These are phyloP conservation scores for Xylaria venustula DNA, from an alignment of 495 filamentous ascomycete species.

Conservation along the genomic window DNA sequence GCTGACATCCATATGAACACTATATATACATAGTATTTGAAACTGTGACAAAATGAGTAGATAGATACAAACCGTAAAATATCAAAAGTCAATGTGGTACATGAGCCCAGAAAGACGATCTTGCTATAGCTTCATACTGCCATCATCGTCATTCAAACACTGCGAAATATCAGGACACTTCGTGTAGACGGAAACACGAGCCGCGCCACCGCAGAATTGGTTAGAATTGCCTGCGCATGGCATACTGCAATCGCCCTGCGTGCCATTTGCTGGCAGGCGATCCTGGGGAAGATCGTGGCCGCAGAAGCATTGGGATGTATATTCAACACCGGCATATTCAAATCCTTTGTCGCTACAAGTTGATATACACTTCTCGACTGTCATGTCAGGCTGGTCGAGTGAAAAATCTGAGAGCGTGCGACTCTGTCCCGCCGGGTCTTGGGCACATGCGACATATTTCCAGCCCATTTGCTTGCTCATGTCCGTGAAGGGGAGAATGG, in stretches of 20 bases:
- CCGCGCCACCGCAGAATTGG: conserved; percentile 29
- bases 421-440: conserved; percentile 37
- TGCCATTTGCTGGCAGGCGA: conserved; percentile 6
- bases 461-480: conserved; percentile 35
- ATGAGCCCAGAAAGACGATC: too few relatives aligned
- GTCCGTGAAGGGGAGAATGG: conserved; percentile 27
- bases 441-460: conserved; percentile 52
- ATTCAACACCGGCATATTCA: conserved; percentile 55
- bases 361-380: conserved; percentile 49
- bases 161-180: conserved; percentile 2
- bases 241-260: conserved; percentile 23
- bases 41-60: too few relatives aligned
- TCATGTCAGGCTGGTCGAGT: conserved; percentile 39
- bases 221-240: conserved; percentile 27
- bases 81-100: too few relatives aligned
- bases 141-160: neutral
- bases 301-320: conserved; percentile 57
- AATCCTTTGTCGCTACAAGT: conserved; percentile 40
- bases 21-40: too few relatives aligned
- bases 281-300: conserved; percentile 30
- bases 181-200: conserved; percentile 19
- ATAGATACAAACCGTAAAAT: too few relatives aligned
- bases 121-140: too few relatives aligned
- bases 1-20: too few relatives aligned
- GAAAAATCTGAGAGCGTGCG: conserved; percentile 51